Conservation (phyloP, 2,329 filamentous ascomycete genomes). For the Neopestalotiopsis sp. region DNA sequence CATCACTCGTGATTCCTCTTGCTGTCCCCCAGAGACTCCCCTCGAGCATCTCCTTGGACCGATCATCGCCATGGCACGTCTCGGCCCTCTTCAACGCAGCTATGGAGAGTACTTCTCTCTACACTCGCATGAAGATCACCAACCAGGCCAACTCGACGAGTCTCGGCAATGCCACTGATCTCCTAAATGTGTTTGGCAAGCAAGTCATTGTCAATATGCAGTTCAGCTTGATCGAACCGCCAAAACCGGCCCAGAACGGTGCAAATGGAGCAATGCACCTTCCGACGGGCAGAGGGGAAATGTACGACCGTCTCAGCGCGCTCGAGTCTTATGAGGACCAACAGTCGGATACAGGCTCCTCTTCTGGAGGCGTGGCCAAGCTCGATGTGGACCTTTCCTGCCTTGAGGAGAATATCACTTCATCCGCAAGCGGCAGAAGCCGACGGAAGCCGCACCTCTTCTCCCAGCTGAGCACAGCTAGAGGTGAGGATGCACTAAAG, state of each 20-base stretch:
- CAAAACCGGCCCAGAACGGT: constrained; percentile 33
- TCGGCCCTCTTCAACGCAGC: constrained; percentile 78
- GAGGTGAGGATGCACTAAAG: constrained; percentile 32
- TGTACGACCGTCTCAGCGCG: constrained; percentile 35
- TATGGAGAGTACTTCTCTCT: constrained; percentile 79
- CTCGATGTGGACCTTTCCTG: constrained; percentile 48
- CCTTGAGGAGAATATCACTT: constrained; percentile 38
- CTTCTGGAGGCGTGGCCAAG: constrained; percentile 35
- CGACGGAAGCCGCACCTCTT: constrained; percentile 44
- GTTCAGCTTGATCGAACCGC: constrained; percentile 60
- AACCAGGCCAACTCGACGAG: constrained; percentile 50
- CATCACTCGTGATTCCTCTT: constrained; percentile 80
- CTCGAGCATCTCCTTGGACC: constrained; percentile 62
- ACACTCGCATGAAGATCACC: constrained; percentile 67
- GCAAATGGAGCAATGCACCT: constrained; percentile 23
- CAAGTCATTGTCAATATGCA: constrained; percentile 79
- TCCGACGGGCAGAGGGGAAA: constrained; percentile 33
- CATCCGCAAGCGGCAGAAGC: constrained; percentile 26
- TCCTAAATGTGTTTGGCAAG: constrained; percentile 76
- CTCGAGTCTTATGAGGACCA: constrained; percentile 29
- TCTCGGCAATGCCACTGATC: constrained; percentile 67
- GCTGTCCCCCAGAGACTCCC: constrained; percentile 63
- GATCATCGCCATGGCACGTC: constrained; percentile 75
- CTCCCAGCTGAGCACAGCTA: constrained; percentile 45
- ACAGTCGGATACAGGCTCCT: constrained; percentile 29